Percentiles rank a stretch among this genome's conserved stretches.
phyloP scores from a whole-genome alignment of 257 asterid genomes.

The Mitragyna speciosa region DNA sequence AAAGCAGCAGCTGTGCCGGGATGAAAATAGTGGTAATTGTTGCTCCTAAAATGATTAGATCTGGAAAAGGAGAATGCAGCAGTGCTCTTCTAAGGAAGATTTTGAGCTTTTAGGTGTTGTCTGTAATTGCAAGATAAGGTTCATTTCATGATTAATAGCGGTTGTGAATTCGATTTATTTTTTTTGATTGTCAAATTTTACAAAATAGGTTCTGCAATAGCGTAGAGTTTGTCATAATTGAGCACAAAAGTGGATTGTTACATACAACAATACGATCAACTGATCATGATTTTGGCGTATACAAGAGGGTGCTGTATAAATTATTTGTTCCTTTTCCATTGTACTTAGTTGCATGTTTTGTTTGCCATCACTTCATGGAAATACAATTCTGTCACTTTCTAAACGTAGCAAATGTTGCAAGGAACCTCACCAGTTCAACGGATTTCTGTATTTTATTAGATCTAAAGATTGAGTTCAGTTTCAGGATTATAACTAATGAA shows the following conservation, averaged over 20 bases:
- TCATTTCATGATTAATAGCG: background rate
- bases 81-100: background rate
- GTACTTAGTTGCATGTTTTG: background rate
- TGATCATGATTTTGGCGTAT: background rate
- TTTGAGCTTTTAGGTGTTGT: background rate
- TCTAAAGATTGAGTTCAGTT: background rate
- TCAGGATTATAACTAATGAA: background rate
- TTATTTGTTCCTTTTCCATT: background rate
- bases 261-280: background rate
- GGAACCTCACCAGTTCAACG: background rate
- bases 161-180: background rate
- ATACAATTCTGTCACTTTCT: background rate
- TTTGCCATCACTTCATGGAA: background rate
- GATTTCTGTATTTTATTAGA: background rate
- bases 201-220: background rate
- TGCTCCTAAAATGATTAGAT: conserved; percentile 39
- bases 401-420: background rate
- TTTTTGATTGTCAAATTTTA: conserved; percentile 6
- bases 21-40: conserved; percentile 33
- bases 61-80: background rate
- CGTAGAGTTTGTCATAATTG: background rate
- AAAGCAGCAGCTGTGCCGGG: conserved; percentile 39
- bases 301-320: background rate
- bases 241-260: background rate
- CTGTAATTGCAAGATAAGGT: background rate